Conservation (phyloP, 108 stramenopile species). For the Cyclotella kingstonii region DNA sequence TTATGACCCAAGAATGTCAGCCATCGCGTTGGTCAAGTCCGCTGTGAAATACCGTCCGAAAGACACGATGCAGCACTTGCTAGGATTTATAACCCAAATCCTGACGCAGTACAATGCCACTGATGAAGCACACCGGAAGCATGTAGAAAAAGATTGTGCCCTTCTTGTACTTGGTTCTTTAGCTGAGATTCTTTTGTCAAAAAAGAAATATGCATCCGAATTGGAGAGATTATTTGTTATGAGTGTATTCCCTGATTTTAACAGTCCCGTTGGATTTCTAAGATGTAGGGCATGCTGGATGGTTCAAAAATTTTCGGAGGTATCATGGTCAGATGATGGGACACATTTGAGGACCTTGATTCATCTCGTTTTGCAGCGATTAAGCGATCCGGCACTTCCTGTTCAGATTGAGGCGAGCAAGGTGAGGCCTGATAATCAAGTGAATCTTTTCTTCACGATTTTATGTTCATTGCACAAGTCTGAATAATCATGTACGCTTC, state of each 20-base stretch:
- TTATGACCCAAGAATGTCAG: constrained; percentile 91
- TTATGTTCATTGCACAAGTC: background rate
- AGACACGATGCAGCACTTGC: constrained; percentile 84
- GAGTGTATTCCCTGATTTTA: constrained; percentile 95
- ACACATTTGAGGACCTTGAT: constrained; percentile 64
- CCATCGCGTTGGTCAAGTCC: constrained; percentile 90
- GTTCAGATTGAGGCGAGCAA: constrained; percentile 96
- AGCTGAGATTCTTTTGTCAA: constrained; percentile 67
- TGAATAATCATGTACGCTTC: too few species aligned
- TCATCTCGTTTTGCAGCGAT: constrained; percentile 71
- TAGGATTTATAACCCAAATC: constrained; percentile 79
- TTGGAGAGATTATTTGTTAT: constrained; percentile 84
- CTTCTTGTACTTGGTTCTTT: constrained; percentile 87
- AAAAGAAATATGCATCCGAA: constrained; percentile 78
- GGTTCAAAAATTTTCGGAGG: constrained; percentile 85
- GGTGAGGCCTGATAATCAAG: background rate
- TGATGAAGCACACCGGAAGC: constrained; percentile 72
- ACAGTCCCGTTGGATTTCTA: constrained; percentile 87
- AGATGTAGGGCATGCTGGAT: constrained; percentile 94
- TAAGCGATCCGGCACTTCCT: constrained; percentile 93
- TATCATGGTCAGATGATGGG: constrained; percentile 77
- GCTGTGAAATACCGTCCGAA: constrained; percentile 90
- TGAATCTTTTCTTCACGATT: background rate
- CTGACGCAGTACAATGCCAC: constrained; percentile 76
- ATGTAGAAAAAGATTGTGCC: constrained; percentile 92